Evolutionary conservation across 139 green algal genomes (phyloP).

Genomic region (Volvox reticuliferus): DNA sequence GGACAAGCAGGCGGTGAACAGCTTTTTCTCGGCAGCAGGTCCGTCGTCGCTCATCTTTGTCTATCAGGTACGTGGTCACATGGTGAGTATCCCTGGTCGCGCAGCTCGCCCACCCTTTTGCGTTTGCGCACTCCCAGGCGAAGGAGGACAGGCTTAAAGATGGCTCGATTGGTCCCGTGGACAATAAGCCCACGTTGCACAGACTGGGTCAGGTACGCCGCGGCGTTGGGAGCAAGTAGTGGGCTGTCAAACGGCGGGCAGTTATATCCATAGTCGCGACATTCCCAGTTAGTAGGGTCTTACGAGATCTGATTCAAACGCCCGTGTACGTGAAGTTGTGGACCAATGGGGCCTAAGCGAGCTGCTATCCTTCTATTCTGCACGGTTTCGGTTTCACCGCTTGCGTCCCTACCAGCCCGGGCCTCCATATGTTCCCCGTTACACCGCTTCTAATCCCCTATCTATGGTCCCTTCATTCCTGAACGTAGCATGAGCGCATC

Average conservation of each 20-base stretch:
- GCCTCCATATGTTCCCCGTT: not conserved
- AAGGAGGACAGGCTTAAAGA: conserved; percentile 69
- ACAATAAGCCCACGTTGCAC: conserved; percentile 61
- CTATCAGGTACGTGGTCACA: conserved; percentile 63
- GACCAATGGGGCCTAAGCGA: too few species aligned
- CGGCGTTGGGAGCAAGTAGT: too few species aligned
- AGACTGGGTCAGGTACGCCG: conserved; percentile 48
- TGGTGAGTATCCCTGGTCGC: not conserved
- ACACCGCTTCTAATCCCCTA: not conserved
- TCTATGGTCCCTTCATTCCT: not conserved
- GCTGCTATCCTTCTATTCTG: too few species aligned
- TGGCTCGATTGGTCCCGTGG: conserved; percentile 54
- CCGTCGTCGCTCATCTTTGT: conserved; percentile 69
- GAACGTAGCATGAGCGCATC: conserved; percentile 68
- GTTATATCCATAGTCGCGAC: too few species aligned
- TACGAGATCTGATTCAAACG: too few species aligned
- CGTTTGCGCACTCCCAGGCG: conserved; percentile 45
- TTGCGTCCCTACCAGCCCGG: too few species aligned
- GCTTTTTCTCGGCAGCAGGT: conserved; percentile 72
- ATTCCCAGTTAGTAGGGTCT: too few species aligned
- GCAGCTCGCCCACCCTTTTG: not conserved
- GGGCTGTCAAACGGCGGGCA: too few species aligned
- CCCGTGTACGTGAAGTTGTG: too few species aligned
- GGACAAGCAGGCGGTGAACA: conserved; percentile 70
- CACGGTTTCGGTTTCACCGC: too few species aligned